Percentiles rank a stretch among this genome's conserved stretches.
These are phyloP conservation scores for Massariosphaeria phaeospora DNA, from an alignment of 495 filamentous ascomycete genomes.

Conservation along the genomic window DNA sequence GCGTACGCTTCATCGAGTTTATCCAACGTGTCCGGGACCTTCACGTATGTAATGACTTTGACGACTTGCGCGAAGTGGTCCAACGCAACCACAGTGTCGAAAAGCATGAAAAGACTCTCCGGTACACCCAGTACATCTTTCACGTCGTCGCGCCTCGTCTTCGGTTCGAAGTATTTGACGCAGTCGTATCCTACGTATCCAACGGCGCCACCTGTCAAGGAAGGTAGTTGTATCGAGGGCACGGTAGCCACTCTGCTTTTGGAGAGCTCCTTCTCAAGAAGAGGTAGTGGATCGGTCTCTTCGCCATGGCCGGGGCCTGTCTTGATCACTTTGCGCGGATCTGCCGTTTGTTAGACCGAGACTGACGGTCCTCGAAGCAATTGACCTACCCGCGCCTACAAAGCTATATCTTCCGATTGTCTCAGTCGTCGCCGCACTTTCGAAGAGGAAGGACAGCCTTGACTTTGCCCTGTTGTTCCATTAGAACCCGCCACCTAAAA, in stretches of 20 bases:
- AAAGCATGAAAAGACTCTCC: constrained; percentile 96
- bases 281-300: constrained; percentile 73
- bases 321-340: constrained; percentile 77
- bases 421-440: constrained; percentile 87
- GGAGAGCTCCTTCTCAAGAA: constrained; percentile 72
- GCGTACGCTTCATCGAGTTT: constrained; percentile 60
- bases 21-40: constrained; percentile 54
- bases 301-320: constrained; percentile 84
- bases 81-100: constrained; percentile 90
- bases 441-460: constrained; percentile 78
- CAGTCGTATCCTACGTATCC: constrained; percentile 98
- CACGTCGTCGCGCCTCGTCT: constrained; percentile 69
- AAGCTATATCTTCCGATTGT: constrained; percentile 92
- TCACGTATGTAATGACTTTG: constrained; percentile 86
- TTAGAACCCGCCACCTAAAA: constrained; percentile 8
- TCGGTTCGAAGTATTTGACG: constrained; percentile 94
- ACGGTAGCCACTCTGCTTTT: constrained; percentile 71
- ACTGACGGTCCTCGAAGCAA: not conserved
- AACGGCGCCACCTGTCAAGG: constrained; percentile 84
- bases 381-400: constrained; percentile 68
- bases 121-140: constrained; percentile 84
- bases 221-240: constrained; percentile 73
- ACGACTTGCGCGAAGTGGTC: constrained; percentile 90
- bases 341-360: constrained; percentile 37
- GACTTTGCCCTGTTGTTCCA: constrained; percentile 47